Base-by-base conservation (phyloP, 2,329 filamentous ascomycete genomes). In the Fusarium setosum region DNA sequence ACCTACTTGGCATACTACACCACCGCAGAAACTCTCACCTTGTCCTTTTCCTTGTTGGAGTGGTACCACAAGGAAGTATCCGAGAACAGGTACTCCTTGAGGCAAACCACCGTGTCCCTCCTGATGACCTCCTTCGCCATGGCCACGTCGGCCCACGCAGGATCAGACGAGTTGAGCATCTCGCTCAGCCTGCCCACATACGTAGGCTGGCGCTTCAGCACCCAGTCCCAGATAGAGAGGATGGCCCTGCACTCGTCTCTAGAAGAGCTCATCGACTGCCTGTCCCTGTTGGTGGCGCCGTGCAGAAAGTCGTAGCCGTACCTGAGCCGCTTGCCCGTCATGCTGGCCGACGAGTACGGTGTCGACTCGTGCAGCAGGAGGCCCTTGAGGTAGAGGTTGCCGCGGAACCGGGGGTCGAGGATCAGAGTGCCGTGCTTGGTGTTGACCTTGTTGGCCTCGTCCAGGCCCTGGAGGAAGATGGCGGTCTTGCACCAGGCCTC, bases 21-120 rank as follows among this genome's bases (percentile, higher is more conserved):
- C 6, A 17, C 10, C n/a, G n/a, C n/a, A n/a, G n/a, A n/a, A 9
- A 29, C 32, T 41, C 34, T 37, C 24, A 58, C 58, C 32, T 52
- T n/a, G 8, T n/a, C 20, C 15, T 47, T 64, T 20, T 56, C 51
- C 24, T 17, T 26, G 17, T 23, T 15, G 4, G 62, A 62, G 32
- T 59, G 57, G 17, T 68, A 66, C 66, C 65, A 64, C 32, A 44
- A 63, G 5, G 38, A 40, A 3, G 26, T 17, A 26, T 68, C 50
- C 3, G 21, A 21, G 5, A 59, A 47, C 0, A 69, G 41, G 34
- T 66, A 24, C 4, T 59, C 21, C 17, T 23, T 41, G 3, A 68
- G 56, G n/a, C 29, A 4, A 8, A 6, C 7, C 1, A 50, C 49
- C 3, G 42, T 57, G 2, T 26, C 38, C 8, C 4, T 17, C 15